These are phyloP conservation scores for Quercus parvula DNA, from an alignment of 306 rosid genomes.

Conservation along the genomic window DNA sequence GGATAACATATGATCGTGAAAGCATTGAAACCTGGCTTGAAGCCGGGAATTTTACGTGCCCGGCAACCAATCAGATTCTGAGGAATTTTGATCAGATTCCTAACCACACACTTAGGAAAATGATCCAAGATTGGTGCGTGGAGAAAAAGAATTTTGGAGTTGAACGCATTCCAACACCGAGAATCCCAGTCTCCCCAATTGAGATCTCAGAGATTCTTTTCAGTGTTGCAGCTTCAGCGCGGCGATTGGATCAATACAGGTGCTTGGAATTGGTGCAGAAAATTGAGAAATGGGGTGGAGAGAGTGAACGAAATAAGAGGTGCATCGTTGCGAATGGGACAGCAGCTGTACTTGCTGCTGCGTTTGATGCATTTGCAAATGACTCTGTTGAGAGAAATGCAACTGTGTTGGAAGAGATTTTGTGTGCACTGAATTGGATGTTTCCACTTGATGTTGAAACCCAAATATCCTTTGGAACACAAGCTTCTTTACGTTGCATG, in stretches of 20 bases:
- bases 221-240: conserved; percentile 18
- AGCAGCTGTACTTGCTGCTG: conserved; percentile 36
- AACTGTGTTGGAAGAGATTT: conserved; percentile 42
- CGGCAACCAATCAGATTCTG: conserved; percentile 53
- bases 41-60: conserved; percentile 66
- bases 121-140: conserved; percentile 83
- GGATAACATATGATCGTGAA: conserved; percentile 75
- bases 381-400: conserved; percentile 37
- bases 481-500: conserved; percentile 56
- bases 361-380: conserved; percentile 48
- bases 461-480: conserved; percentile 40
- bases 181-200: conserved; percentile 38
- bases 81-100: conserved; percentile 57
- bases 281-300: conserved; percentile 43
- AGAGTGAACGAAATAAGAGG: conserved; percentile 57
- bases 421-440: conserved; percentile 64
- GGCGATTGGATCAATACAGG: conserved; percentile 27
- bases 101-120: conserved; percentile 51
- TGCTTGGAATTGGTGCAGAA: conserved; percentile 42
- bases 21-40: conserved; percentile 65
- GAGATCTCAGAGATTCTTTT: conserved; percentile 42
- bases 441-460: conserved; percentile 55
- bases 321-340: conserved; percentile 53
- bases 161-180: conserved; percentile 68
- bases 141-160: conserved; percentile 48